phyloP scores from a whole-genome alignment of 1,139 yeast genomes.

The Wickerhamomyces sp. region DNA sequence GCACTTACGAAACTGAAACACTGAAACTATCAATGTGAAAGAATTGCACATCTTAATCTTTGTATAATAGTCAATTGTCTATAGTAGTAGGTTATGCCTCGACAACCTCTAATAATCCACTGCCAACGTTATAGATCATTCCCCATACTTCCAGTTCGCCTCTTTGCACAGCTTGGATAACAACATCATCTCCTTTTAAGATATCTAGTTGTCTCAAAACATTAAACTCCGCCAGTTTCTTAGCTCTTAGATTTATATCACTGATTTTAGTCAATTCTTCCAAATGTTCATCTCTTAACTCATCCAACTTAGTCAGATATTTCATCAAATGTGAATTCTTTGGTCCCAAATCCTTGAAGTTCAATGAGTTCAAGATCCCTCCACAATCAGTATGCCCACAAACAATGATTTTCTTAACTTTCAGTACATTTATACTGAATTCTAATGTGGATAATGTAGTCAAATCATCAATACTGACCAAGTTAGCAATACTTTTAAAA shows the following conservation, averaged over 20 bases:
- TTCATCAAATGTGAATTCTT: slow-evolving; percentile 28
- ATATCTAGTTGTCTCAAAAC: slow-evolving; percentile 56
- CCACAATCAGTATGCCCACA: slow-evolving; percentile 99
- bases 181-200: slow-evolving; percentile 60
- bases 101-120: slow-evolving; percentile 57
- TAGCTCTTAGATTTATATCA: slow-evolving; percentile 47
- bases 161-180: slow-evolving; percentile 60
- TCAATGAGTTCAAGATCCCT: slow-evolving; percentile 84
- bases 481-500: slow-evolving; percentile 89
- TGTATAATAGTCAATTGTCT: background rate
- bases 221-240: slow-evolving; percentile 72
- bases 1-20: too few species aligned
- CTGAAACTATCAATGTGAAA: too few species aligned
- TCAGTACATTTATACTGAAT: slow-evolving; percentile 83
- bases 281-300: slow-evolving; percentile 35
- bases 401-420: slow-evolving; percentile 77
- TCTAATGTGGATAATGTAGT: slow-evolving; percentile 81
- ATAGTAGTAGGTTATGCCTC: slow-evolving; percentile 1
- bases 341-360: slow-evolving; percentile 57
- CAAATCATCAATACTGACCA: slow-evolving; percentile 66
- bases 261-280: slow-evolving; percentile 31
- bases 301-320: slow-evolving; percentile 41
- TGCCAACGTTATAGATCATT: slow-evolving; percentile 76
- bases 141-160: slow-evolving; percentile 90
- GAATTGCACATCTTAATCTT: too few species aligned